phyloP scores from a whole-genome alignment of 768 basidiomycete genomes.

The Rhodotorula babjevae region DNA sequence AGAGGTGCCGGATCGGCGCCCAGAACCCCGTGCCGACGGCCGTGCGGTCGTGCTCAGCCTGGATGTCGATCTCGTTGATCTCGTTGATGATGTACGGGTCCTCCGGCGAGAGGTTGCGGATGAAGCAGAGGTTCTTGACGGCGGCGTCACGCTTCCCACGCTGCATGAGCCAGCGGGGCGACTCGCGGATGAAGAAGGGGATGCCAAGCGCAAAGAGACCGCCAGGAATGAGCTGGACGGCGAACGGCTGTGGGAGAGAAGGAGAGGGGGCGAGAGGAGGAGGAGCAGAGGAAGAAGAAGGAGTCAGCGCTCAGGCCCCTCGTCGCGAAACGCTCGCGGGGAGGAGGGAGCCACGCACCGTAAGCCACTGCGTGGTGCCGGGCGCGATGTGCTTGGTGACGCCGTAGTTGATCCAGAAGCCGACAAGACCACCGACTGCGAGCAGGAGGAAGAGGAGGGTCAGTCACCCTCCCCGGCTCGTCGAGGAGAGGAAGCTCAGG shows the following conservation, averaged over 20 bases:
- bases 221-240: conserved; percentile 44
- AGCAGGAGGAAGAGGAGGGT: background rate
- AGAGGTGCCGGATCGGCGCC: conserved; percentile 33
- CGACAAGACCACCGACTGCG: conserved; percentile 47
- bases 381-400: conserved; percentile 41
- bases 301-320: no score
- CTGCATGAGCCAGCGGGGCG: conserved; percentile 45
- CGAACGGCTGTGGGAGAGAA: background rate
- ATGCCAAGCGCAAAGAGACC: conserved; percentile 44
- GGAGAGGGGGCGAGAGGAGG: no score
- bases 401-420: conserved; percentile 47
- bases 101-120: conserved; percentile 43
- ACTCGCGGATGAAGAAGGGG: conserved; percentile 46
- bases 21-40: conserved; percentile 35
- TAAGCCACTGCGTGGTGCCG: conserved; percentile 48
- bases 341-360: background rate
- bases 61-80: conserved; percentile 30
- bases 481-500: no score
- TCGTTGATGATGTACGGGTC: conserved; percentile 34
- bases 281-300: background rate
- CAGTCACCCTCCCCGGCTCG: background rate
- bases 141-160: conserved; percentile 43
- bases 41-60: conserved; percentile 31
- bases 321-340: no score
- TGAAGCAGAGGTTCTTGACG: conserved; percentile 43